Evolutionary conservation across 495 filamentous ascomycete genomes (phyloP), one percentile per base, ranked within the genome.

Genomic region (Daldinia bambusicola): DNA sequence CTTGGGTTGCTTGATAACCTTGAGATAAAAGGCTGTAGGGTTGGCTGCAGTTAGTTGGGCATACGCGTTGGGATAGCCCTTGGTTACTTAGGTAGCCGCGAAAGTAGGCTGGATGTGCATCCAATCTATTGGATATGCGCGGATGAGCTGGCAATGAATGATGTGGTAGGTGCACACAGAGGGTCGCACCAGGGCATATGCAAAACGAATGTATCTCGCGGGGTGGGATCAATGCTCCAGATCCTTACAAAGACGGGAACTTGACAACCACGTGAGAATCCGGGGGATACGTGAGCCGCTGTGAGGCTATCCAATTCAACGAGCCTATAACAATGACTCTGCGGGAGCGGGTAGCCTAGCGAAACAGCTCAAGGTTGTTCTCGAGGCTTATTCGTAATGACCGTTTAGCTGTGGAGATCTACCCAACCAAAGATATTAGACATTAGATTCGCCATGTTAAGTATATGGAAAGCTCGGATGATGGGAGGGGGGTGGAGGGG

Each of bases 81-180:
- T 80, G 75, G 75, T 83, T 70, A 82, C 82, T 79, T 77, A 72
- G 74, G 82, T 84, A 82, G 79, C 78, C 77, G 80, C 78, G 79
- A 82, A 70, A 70, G 82, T 82, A 81, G 81, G 81, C 80, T 78
- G 79, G 81, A 82, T 83, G 81, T 80, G 77, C 77, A 82, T 80
- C 79, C 81, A 83, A 82, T 85, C 82, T 84, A 85, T 84, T 85
- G 80, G 82, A 84, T 81, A 81, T 83, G 81, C 79, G 83, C 80
- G 75, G 82, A 85, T 87, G 85, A 81, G 85, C 83, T 87, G 85
- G 85, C 85, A 86, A 61, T 82, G 67, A 71, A 74, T 77, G 80
- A 81, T 80, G 76, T 82, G 80, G 83, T 79, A 76, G 83, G 82
- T 80, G 81, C 80, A 72, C 75, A 80, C 80, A 82, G 80, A 81